These are phyloP conservation scores for Withania somnifera DNA, from an alignment of 305 asterid species.

Conservation along the genomic window DNA sequence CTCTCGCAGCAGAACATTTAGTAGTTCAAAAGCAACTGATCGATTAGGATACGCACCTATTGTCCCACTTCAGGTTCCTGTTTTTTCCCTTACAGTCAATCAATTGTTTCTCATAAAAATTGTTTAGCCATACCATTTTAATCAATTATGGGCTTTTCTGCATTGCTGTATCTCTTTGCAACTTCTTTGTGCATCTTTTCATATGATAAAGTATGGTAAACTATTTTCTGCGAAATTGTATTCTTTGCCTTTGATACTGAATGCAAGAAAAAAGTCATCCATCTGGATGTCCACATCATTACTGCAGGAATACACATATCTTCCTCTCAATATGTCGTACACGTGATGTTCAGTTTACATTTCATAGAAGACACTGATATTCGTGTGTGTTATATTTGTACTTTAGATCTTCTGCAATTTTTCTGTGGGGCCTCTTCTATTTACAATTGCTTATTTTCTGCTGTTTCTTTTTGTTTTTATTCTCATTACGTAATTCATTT, in stretches of 20 bases:
- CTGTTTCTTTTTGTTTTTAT: not conserved
- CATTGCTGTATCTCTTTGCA: not conserved
- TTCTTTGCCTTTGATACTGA: not conserved
- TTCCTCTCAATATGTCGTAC: not conserved
- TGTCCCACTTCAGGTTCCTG: conserved; percentile 70
- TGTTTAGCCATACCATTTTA: not conserved
- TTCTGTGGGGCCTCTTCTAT: not conserved
- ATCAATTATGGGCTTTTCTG: not conserved
- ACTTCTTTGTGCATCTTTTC: not conserved
- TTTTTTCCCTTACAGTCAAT: conserved; percentile 1
- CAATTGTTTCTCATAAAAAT: conserved; percentile 3
- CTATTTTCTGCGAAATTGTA: not conserved
- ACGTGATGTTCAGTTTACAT: not conserved
- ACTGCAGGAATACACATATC: not conserved
- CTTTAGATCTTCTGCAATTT: not conserved
- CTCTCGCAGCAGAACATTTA: conserved; percentile 70
- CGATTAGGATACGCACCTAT: conserved; percentile 78
- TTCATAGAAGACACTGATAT: not conserved
- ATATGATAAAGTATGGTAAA: not conserved
- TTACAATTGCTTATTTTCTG: not conserved
- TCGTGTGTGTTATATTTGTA: not conserved
- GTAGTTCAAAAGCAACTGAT: conserved; percentile 76
- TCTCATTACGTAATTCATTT: not conserved
- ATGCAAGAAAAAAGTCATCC: not conserved
- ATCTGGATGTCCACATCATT: not conserved